Evolutionary conservation across 169 alveolate genomes (phyloP), one percentile per base, ranked within the genome.

Genomic region (Eimeria falciformis): DNA sequence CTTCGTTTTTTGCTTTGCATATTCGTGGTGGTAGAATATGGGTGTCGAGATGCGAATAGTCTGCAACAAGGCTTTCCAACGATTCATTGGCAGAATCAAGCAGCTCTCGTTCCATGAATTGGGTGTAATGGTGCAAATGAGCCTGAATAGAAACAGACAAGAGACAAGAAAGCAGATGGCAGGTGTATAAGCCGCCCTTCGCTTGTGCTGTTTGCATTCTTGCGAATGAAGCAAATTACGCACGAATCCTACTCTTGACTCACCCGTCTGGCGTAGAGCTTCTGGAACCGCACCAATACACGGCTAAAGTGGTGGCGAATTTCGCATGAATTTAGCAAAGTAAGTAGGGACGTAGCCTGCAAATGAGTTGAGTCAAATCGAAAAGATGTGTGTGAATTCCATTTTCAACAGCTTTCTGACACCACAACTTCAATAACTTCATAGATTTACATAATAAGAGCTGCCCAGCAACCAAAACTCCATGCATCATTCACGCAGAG

Each of bases 91-190:
- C 93, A 25, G 65, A 55, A 50, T 53, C 69, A 40, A 88, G 43
- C 55, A 14, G 82, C 25, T 47, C 84, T n/a, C 18, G 25, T 11
- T 75, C 90, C 56, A 77, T 25, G 14, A 37, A 89, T 23, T 62
- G 77, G 7, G 84, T 69, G 73, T 89, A 89, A 55, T 89, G 93
- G 29, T 89, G 93, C 65, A 89, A 33, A 46, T 89, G 93, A 5
- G 93, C 93, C 93, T 89, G 90, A 23, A 77, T 1, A 33, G 0
- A 37, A 14, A n/a, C n/a, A n/a, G n/a, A n/a, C n/a, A n/a, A n/a
- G n/a, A n/a, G n/a, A 40, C 85, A n/a, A n/a, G n/a, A n/a, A n/a
- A n/a, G n/a, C n/a, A n/a, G n/a, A n/a, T n/a, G 17, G n/a, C n/a
- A n/a, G n/a, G n/a, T n/a, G n/a, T n/a, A n/a, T n/a, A n/a, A n/a